Percentiles rank a stretch among this genome's conserved stretches.
phyloP scores from a whole-genome alignment of 192 early-diverging fungal genomes.

The Backusella circina region DNA sequence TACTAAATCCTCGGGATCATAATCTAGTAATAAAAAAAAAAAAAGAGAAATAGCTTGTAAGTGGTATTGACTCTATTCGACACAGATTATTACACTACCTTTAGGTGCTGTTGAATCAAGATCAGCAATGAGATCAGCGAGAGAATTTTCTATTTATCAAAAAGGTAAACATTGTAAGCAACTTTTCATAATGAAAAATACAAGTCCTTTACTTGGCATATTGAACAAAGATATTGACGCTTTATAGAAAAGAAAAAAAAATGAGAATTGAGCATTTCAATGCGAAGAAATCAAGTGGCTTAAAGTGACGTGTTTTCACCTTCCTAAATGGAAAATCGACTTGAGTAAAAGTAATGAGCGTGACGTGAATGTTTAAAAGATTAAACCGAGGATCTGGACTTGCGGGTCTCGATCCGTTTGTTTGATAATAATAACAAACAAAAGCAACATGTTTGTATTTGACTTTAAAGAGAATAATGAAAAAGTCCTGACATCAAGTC shows the following conservation, averaged over 20 bases:
- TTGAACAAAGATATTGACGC: not conserved
- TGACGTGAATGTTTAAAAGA: too few species aligned
- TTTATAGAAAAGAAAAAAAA: not conserved
- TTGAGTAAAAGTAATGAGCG: too few species aligned
- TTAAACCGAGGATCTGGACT: too few species aligned
- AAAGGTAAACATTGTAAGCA: not conserved
- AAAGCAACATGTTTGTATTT: too few species aligned
- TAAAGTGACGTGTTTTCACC: not conserved
- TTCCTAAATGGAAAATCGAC: not conserved
- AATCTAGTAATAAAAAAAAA: conserved; percentile 43
- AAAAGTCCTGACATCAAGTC: too few species aligned
- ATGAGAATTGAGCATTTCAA: not conserved
- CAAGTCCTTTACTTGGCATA: not conserved
- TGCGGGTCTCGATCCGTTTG: too few species aligned
- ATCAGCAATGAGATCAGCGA: conserved; percentile 49
- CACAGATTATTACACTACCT: conserved; percentile 30
- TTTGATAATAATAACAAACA: too few species aligned
- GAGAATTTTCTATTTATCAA: conserved; percentile 36
- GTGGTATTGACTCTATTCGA: not conserved
- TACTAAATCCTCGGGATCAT: conserved; percentile 63
- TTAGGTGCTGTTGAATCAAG: conserved; percentile 51
- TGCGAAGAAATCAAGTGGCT: not conserved
- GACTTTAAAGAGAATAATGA: too few species aligned
- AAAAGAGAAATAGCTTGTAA: not conserved
- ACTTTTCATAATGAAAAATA: not conserved